phyloP scores from a whole-genome alignment of 805 yeast species.

The Jamesozyma rosinii region DNA sequence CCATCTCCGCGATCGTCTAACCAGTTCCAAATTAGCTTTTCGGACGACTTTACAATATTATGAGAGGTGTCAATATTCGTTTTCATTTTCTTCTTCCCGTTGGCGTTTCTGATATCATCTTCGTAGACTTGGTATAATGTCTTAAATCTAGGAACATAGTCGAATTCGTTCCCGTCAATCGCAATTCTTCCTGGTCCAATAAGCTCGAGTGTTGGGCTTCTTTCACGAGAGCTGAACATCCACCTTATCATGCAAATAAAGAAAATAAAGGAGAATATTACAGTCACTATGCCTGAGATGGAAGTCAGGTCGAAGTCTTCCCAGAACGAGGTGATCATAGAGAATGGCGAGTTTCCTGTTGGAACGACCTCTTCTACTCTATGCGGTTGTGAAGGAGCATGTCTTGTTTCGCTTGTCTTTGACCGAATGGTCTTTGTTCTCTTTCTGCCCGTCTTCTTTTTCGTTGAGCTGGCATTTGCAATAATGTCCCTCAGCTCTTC shows the following conservation, averaged over 20 bases:
- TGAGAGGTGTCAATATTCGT: slow-evolving; percentile 6
- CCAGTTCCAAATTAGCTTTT: slow-evolving; percentile 71
- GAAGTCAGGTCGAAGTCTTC: slow-evolving; percentile 17
- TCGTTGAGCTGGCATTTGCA: slow-evolving; percentile 13
- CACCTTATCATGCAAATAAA: slow-evolving; percentile 8
- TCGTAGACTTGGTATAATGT: slow-evolving; percentile 30
- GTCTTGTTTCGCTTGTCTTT: not conserved
- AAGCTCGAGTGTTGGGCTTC: slow-evolving; percentile 10
- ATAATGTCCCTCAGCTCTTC: slow-evolving; percentile 33
- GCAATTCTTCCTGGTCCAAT: slow-evolving; percentile 22
- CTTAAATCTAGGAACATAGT: slow-evolving; percentile 35
- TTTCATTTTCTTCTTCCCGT: slow-evolving; percentile 5
- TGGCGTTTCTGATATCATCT: slow-evolving; percentile 17
- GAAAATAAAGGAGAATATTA: slow-evolving; percentile 4
- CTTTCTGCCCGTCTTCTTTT: slow-evolving; percentile 6
- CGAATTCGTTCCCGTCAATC: slow-evolving; percentile 33
- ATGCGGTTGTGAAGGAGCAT: not conserved
- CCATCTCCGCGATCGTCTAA: slow-evolving; percentile 36
- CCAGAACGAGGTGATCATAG: slow-evolving; percentile 4
- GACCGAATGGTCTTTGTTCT: slow-evolving; percentile 5
- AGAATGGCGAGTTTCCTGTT: not conserved
- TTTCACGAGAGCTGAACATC: slow-evolving; percentile 3
- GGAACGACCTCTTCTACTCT: not conserved
- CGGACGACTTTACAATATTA: slow-evolving; percentile 37
- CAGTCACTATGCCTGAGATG: slow-evolving; percentile 8